phyloP scores from a whole-genome alignment of 495 filamentous ascomycete genomes.

The Amorphotheca resinae region DNA sequence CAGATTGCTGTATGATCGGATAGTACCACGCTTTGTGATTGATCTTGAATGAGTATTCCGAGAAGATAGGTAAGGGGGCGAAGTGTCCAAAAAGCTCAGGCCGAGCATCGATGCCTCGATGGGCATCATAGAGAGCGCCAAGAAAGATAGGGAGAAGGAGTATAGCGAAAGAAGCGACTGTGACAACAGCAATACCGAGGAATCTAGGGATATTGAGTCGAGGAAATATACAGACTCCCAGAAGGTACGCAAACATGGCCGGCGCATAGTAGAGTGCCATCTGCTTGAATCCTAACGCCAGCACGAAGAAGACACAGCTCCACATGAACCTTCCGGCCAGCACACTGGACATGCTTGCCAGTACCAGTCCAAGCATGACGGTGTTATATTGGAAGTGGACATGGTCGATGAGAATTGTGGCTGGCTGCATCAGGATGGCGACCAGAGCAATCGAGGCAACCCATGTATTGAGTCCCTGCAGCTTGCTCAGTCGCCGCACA shows the following conservation, averaged over 20 bases:
- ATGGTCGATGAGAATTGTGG: slow-evolving; percentile 85
- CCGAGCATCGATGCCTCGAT: slow-evolving; percentile 36
- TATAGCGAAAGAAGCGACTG: slow-evolving; percentile 57
- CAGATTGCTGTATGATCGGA: slow-evolving; percentile 56
- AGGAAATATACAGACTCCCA: slow-evolving; percentile 74
- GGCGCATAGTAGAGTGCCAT: slow-evolving; percentile 98
- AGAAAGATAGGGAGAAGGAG: slow-evolving; percentile 62
- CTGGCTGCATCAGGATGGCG: slow-evolving; percentile 86
- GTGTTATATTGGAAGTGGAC: slow-evolving; percentile 99
- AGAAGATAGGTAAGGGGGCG: slow-evolving; percentile 45
- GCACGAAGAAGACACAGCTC: slow-evolving; percentile 89
- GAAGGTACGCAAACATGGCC: slow-evolving; percentile 78
- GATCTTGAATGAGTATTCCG: slow-evolving; percentile 43
- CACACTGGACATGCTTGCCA: slow-evolving; percentile 80
- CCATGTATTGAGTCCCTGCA: slow-evolving; percentile 59
- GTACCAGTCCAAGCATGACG: slow-evolving; percentile 84
- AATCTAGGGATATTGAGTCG: slow-evolving; percentile 56
- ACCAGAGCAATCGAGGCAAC: slow-evolving; percentile 72
- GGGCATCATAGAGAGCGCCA: slow-evolving; percentile 48
- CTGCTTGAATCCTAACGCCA: slow-evolving; percentile 87
- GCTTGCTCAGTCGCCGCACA: slow-evolving; percentile 60
- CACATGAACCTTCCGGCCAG: slow-evolving; percentile 74
- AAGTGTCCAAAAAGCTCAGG: slow-evolving; percentile 35
- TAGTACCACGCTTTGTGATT: slow-evolving; percentile 57
- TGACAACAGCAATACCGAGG: slow-evolving; percentile 59